Conservation (phyloP, 1,284 basidiomycete species). For the Marasmius fiardii region DNA sequence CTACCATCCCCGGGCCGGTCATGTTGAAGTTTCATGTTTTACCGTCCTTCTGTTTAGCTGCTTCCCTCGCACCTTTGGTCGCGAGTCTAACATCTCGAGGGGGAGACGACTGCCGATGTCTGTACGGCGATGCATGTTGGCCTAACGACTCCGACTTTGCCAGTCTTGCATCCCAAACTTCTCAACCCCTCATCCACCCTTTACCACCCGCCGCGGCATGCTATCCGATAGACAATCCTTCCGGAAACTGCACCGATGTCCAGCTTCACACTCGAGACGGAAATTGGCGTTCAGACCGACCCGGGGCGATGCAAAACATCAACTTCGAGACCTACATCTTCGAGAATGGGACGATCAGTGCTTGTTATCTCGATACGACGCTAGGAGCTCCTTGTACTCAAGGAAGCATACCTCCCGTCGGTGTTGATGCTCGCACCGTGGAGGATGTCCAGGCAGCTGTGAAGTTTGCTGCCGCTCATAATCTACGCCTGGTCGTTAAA, state of each 20-base stretch:
- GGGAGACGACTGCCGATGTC: slow-evolving; percentile 15
- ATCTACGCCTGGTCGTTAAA: slow-evolving; percentile 42
- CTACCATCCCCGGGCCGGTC: no score
- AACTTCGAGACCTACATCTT: slow-evolving; percentile 38
- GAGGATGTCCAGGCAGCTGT: slow-evolving; percentile 38
- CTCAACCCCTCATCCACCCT: slow-evolving; percentile 34
- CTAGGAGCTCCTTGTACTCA: slow-evolving; percentile 38
- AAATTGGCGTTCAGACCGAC: slow-evolving; percentile 33
- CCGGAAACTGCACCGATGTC: slow-evolving; percentile 32
- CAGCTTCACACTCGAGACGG: slow-evolving; percentile 25
- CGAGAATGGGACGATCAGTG: slow-evolving; percentile 35
- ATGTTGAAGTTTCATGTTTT: no score
- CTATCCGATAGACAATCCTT: slow-evolving; percentile 26
- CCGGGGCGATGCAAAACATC: slow-evolving; percentile 36
- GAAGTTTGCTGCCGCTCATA: slow-evolving; percentile 33
- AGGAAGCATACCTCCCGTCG: slow-evolving; percentile 39
- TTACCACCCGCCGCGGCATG: slow-evolving; percentile 34
- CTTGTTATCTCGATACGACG: slow-evolving; percentile 37
- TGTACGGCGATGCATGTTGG: slow-evolving; percentile 37
- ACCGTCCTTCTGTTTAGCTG: no score
- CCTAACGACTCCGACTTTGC: slow-evolving; percentile 31
- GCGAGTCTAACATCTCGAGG: no score
- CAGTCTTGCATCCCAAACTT: slow-evolving; percentile 28
- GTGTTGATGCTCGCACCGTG: slow-evolving; percentile 35
- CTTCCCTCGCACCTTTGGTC: no score